Percentiles rank a stretch among this genome's conserved stretches.
Evolutionary conservation across 371 early-diverging fungal species (phyloP).

Genomic region (Dichotomocladium elegans): DNA sequence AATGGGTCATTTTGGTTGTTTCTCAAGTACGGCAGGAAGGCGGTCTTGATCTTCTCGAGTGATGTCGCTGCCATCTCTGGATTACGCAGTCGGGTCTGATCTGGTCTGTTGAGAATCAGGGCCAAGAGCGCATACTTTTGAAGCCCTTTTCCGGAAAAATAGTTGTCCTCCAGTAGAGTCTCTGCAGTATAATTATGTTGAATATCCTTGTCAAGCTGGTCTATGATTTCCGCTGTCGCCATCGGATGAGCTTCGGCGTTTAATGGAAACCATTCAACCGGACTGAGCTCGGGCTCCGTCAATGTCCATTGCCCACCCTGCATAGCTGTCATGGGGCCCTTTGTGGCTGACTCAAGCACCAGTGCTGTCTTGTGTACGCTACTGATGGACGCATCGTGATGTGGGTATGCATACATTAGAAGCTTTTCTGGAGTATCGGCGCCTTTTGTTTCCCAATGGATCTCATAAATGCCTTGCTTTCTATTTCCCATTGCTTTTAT

Average conservation of each 20-base stretch:
- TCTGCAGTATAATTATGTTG: constrained; percentile 33
- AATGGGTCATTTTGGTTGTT: constrained; percentile 54
- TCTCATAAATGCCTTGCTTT: constrained; percentile 31
- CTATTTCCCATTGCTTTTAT: constrained; percentile 6
- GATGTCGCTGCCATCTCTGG: constrained; percentile 30
- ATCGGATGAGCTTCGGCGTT: constrained; percentile 28
- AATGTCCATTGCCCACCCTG: constrained; percentile 56
- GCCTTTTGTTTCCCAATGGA: constrained; percentile 44
- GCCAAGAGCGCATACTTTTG: constrained; percentile 66
- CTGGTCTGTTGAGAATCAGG: constrained; percentile 46
- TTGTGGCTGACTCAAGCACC: constrained; percentile 45
- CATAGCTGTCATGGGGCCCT: constrained; percentile 67
- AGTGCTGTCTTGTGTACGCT: constrained; percentile 14
- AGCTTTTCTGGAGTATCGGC: constrained; percentile 12
- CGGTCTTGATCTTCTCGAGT: constrained; percentile 38
- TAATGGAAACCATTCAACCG: constrained; percentile 35
- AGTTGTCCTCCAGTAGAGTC: constrained; percentile 49
- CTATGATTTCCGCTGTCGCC: constrained; percentile 33
- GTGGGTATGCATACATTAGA: constrained; percentile 53
- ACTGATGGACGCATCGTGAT: constrained; percentile 46
- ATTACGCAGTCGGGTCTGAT: constrained; percentile 44
- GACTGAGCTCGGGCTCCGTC: constrained; percentile 34
- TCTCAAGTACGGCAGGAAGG: constrained; percentile 54
- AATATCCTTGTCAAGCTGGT: constrained; percentile 35
- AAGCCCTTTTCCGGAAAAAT: constrained; percentile 73